A percentile compares a stretch with the other conserved stretches of the same genome.
These are phyloP conservation scores for Neurospora discreta DNA, from an alignment of 495 filamentous ascomycete species.

Conservation along the genomic window DNA sequence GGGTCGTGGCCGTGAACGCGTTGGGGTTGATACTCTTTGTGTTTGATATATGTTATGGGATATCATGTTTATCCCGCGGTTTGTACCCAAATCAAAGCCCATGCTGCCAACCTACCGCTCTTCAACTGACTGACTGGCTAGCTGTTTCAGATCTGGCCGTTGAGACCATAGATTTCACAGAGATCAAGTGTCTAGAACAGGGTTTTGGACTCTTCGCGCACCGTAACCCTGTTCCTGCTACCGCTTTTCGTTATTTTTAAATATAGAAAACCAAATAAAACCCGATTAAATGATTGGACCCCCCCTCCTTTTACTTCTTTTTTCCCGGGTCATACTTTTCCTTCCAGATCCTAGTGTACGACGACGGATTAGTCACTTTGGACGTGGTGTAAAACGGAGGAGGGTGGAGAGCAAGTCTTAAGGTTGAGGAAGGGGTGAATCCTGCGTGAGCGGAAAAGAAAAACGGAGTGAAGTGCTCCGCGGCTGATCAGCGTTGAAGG, in stretches of 20 bases:
- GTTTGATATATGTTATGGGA: neutral
- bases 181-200: neutral
- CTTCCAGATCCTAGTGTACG: conserved; percentile 76
- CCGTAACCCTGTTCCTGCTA: neutral
- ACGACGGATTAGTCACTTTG: neutral
- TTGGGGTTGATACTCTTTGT: neutral
- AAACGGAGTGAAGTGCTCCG: neutral
- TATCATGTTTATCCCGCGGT: neutral
- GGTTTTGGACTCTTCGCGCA: neutral
- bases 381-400: neutral
- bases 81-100: too few relatives aligned
- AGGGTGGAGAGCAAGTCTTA: neutral
- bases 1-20: neutral
- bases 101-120: neutral
- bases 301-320: conserved; percentile 16
- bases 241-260: neutral
- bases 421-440: neutral
- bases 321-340: conserved; percentile 75
- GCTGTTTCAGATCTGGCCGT: neutral
- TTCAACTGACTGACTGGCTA: neutral
- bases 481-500: neutral
- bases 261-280: neutral
- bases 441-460: neutral
- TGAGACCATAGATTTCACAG: neutral
- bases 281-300: neutral